Evolutionary conservation across 345 rosid genomes (phyloP).

Genomic region (Toxicodendron radicans): DNA sequence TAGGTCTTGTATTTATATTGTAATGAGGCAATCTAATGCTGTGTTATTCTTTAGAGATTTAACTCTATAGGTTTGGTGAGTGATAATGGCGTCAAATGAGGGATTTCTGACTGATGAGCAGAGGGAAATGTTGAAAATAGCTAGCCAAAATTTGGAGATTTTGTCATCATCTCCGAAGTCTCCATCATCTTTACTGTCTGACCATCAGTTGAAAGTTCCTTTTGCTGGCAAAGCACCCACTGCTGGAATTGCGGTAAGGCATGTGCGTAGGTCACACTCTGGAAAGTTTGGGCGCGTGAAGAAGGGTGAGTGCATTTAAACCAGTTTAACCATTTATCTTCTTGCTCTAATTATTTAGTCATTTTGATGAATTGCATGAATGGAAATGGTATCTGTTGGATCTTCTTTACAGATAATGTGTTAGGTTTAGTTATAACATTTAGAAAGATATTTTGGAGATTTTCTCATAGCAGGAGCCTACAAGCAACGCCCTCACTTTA

Average conservation of each 20-base stretch:
- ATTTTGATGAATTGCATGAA: not conserved
- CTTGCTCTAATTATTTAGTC: not conserved
- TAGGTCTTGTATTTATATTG: not conserved
- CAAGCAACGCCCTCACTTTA: not conserved
- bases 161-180: constrained; percentile 84
- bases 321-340: not conserved
- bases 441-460: too few species aligned
- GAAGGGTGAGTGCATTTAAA: constrained; percentile 56
- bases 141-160: constrained; percentile 54
- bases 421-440: not conserved
- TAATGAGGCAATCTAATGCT: not conserved
- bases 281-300: constrained; percentile 78
- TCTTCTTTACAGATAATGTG: not conserved
- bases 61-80: constrained; percentile 14
- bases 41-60: not conserved
- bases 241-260: constrained; percentile 69
- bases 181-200: constrained; percentile 57
- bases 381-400: not conserved
- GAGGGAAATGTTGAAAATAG: constrained; percentile 76
- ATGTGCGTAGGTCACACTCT: constrained; percentile 81
- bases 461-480: not conserved
- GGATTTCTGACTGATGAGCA: constrained; percentile 81
- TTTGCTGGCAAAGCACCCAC: constrained; percentile 58
- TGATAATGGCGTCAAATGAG: constrained; percentile 75
- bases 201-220: constrained; percentile 67